Evolutionary conservation across 169 alveolate species (phyloP).

Genomic region (Cryptosporidium xiaoi): DNA sequence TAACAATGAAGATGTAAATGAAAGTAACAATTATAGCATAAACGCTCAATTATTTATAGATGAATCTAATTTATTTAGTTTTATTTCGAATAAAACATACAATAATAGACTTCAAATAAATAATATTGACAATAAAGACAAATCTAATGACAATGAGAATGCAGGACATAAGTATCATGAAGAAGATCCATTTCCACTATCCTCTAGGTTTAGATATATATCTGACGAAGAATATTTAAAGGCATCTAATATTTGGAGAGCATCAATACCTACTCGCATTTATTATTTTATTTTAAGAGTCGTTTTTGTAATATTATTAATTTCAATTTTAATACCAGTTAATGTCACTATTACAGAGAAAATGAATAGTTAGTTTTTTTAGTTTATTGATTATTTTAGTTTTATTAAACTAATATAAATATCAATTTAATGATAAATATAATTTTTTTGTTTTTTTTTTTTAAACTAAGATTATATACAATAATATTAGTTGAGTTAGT

Average conservation of each 20-base stretch:
- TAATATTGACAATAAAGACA: neutral
- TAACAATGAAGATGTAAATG: neutral
- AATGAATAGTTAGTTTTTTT: neutral
- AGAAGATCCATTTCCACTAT: constrained; percentile 67
- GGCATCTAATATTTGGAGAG: constrained; percentile 59
- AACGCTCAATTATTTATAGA: neutral
- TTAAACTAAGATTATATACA: neutral
- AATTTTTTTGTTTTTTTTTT: too few relatives aligned
- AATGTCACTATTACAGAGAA: constrained; percentile 62
- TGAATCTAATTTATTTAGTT: neutral
- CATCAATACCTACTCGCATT: constrained; percentile 41
- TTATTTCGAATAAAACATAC: neutral
- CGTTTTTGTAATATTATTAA: constrained; percentile 3
- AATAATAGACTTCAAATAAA: neutral
- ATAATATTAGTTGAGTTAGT: neutral
- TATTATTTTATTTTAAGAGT: constrained; percentile 21
- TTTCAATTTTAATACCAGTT: constrained; percentile 46
- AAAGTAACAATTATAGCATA: neutral
- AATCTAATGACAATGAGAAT: neutral
- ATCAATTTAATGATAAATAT: neutral
- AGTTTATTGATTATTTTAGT: neutral
- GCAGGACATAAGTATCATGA: neutral
- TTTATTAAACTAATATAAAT: neutral
- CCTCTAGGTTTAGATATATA: constrained; percentile 47
- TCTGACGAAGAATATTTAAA: constrained; percentile 54